Base-by-base conservation (phyloP, 305 asterid genomes). In the Fraxinus ornus region DNA sequence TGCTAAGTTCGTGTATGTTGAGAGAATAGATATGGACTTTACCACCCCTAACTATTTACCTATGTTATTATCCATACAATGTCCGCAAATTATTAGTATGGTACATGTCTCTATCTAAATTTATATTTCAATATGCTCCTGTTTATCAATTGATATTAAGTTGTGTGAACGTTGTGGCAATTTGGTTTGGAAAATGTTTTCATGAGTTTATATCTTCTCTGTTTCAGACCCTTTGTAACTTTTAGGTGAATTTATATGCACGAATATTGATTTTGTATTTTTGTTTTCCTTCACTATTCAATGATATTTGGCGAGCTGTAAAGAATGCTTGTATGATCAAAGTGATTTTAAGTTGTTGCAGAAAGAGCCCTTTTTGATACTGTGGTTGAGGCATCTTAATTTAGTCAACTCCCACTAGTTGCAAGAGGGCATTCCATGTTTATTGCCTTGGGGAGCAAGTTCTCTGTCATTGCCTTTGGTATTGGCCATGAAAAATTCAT, bases 361-460 rank as follows among this genome's bases (percentile, higher is more conserved):
- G 7, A 75, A 6, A 13, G 80, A 76, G 41, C 76, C 73, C 36
- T 73, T 7, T 84, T 79, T 57, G 82, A 70, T 78, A 47, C 32
- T 41, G 81, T 84, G 83, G 62, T 79, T 10, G 78, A 44, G 77
- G 22, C n/a, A 2, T 57, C 66, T 75, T 76, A 22, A 17, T 33
- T 33, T 47, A 75, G 83, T 0, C 17, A 75, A 44, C 76, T 36
- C 30, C 32, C 76, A 79, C 83, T 28, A 75, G 80, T 84, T 73
- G 19, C 7, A 60, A 82, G 1, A 79, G 79, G 81, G 68, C 68
- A 19, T 72, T 83, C 81, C 78, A 80, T 88, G 83, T 66, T 82
- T 83, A 83, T 85, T 21, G 87, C 85, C 87, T 83, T 86, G 87
- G 2, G 82, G 82, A 86, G 86, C 74, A 55, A 77, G 83, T 88